Conservation (phyloP, 2,329 filamentous ascomycete species). For the Trichophaea hybrida region DNA sequence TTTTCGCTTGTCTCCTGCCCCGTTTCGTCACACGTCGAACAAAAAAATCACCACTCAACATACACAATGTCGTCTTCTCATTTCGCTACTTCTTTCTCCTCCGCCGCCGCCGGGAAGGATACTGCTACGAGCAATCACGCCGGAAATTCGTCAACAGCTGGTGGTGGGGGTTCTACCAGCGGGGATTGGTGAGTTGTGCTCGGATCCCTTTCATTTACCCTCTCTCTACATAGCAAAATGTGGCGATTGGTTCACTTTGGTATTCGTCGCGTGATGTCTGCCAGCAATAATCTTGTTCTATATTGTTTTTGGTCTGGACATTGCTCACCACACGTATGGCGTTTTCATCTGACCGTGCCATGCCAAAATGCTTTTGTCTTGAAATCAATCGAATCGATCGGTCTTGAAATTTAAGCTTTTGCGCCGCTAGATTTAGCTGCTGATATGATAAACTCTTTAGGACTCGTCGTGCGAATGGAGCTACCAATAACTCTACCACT, state of each 20-base stretch:
- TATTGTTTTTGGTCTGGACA: too few relatives aligned
- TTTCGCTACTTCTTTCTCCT: conserved; percentile 20
- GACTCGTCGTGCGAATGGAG: conserved; percentile 23
- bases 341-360: too few relatives aligned
- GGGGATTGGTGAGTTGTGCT: conserved; percentile 21
- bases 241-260: not conserved
- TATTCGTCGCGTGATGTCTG: not conserved
- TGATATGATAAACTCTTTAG: conserved; percentile 7
- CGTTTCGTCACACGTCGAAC: not conserved
- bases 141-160: conserved; percentile 12
- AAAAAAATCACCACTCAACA: not conserved
- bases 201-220: not conserved
- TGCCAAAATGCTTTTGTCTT: too few relatives aligned
- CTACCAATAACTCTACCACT: conserved; percentile 10
- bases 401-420: too few relatives aligned
- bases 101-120: conserved; percentile 17
- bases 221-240: conserved; percentile 3
- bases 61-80: conserved; percentile 21
- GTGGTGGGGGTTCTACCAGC: conserved; percentile 8
- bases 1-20: not conserved
- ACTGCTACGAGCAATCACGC: conserved; percentile 9
- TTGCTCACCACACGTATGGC: not conserved
- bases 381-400: too few relatives aligned
- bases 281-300: not conserved
- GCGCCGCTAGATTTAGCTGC: not conserved